Percentiles rank a stretch among this genome's conserved stretches.
phyloP scores from a whole-genome alignment of 2,329 filamentous ascomycete genomes.

The Pseudopyricularia javanii region DNA sequence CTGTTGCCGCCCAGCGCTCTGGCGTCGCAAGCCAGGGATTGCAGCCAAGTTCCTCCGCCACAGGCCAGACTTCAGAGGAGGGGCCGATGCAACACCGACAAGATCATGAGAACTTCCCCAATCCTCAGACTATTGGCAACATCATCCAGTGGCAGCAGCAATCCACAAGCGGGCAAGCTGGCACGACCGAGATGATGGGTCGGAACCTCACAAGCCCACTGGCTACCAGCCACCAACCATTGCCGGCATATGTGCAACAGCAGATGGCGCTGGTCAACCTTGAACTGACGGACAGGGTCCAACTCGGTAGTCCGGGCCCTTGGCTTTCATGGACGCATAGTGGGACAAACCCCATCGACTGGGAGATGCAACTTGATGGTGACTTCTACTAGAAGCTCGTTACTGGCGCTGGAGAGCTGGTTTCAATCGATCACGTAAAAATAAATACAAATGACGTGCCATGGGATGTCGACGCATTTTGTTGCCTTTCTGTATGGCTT shows the following conservation, averaged over 20 bases:
- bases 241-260: not conserved
- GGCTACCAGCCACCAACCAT: not conserved
- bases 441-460: not conserved
- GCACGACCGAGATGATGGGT: not conserved
- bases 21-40: not conserved
- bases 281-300: not conserved
- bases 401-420: too few relatives aligned
- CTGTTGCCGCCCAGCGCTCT: not conserved
- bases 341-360: not conserved
- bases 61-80: not conserved
- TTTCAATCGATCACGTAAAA: not conserved
- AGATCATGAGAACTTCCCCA: not conserved
- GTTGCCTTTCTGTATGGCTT: not conserved
- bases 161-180: not conserved
- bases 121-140: not conserved
- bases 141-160: not conserved
- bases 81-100: not conserved
- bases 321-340: not conserved
- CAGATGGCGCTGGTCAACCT: not conserved
- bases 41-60: not conserved
- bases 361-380: not conserved
- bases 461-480: not conserved
- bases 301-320: not conserved
- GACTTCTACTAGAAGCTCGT: not conserved
- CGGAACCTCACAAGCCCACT: not conserved